phyloP scores from a whole-genome alignment of 768 basidiomycete species.

The Amyloporia xantha region DNA sequence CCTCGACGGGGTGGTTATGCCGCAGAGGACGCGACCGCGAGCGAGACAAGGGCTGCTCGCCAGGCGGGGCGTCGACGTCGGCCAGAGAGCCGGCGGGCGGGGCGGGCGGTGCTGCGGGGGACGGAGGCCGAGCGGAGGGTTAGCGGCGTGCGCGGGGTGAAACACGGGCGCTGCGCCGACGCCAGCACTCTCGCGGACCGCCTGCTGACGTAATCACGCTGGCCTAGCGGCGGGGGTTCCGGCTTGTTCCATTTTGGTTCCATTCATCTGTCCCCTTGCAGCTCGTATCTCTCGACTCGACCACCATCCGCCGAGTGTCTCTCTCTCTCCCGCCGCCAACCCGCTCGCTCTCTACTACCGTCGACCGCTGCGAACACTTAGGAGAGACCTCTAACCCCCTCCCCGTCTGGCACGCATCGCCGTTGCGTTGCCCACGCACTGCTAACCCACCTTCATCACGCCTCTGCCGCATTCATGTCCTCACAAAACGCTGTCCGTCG shows the following conservation, averaged over 20 bases:
- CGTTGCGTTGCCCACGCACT: not conserved
- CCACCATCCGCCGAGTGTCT: not conserved
- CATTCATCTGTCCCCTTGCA: not conserved
- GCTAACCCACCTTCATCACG: not conserved
- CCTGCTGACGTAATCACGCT: not conserved
- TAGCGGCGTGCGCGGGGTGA: not conserved
- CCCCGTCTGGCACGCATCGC: not conserved
- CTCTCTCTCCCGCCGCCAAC: not conserved
- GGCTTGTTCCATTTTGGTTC: not conserved
- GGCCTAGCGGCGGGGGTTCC: not conserved
- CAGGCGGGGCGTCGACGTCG: too few species aligned
- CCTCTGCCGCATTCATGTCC: conserved; percentile 24
- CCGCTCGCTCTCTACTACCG: not conserved
- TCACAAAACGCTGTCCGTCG: conserved; percentile 56
- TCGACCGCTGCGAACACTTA: not conserved
- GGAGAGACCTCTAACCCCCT: not conserved
- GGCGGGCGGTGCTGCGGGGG: not conserved
- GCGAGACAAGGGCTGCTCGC: too few species aligned
- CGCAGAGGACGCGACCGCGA: too few species aligned
- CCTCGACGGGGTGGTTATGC: too few species aligned
- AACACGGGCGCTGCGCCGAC: not conserved
- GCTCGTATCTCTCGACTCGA: not conserved
- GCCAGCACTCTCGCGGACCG: not conserved
- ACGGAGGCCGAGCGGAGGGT: not conserved
- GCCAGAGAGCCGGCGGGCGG: not conserved